Base-by-base conservation (phyloP, 106 monocot species). In the Dendrobium catenatum region DNA sequence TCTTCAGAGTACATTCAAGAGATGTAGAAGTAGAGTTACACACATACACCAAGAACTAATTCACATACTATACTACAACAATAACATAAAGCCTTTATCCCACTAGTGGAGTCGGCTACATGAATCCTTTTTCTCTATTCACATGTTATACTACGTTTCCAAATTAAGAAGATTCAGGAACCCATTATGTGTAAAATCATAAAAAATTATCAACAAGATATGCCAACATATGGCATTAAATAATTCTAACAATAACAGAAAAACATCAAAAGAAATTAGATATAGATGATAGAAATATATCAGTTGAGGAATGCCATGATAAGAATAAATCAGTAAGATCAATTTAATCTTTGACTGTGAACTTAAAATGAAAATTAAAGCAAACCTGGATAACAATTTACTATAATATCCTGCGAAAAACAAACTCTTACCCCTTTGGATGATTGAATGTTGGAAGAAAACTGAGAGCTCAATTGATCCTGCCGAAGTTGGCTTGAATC, bases 401-500 rank as follows among this genome's bases (percentile, higher is more conserved):
- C 33, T 16, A 33, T 70, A 27, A 70, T 42, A 51, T 51, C 51
- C 51, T 13, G 51, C 2, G 10, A 51, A 74, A 74, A 33, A 20
- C 74, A 20, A 76, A 47, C 24, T n/a, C 43, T 85, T 86, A 90
- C 87, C 85, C 76, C 85, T 86, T 82, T 86, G 80, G 76, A 67
- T n/a, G 77, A 67, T 48, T 82, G 79, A 58, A 74, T 84, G 79
- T 80, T 80, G 42, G 80, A 86, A 81, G 81, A 79, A 79, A 79
- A 82, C 41, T 84, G 86, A 49, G 83, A 78, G 78, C 70, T 81
- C 78, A 73, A 77, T 46, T 79, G 68, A 26, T 84, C 81, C 79
- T 83, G 79, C 70, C 79, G 27, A 79, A 22, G 47, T 9, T 61
- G 19, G 82, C 68, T 84, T 26, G 79, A 83, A 79, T 76, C 75